phyloP scores from a whole-genome alignment of 768 basidiomycete genomes.

The Trametes cubensis region DNA sequence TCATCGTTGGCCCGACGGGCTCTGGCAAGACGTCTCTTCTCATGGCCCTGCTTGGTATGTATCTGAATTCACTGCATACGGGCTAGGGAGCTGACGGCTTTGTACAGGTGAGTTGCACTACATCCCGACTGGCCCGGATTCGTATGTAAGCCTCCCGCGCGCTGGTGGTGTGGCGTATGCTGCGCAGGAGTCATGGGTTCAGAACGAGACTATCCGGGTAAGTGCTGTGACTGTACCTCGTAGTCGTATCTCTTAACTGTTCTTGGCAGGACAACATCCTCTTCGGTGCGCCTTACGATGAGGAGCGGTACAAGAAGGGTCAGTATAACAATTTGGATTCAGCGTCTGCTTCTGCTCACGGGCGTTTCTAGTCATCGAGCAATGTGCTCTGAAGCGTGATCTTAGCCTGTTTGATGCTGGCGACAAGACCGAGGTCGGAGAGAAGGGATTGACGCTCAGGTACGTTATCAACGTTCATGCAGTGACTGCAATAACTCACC shows the following conservation, averaged over 20 bases:
- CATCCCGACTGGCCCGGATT: constrained; percentile 50
- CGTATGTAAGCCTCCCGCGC: constrained; percentile 75
- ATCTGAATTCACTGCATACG: background rate
- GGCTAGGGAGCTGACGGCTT: background rate
- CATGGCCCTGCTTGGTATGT: constrained; percentile 58
- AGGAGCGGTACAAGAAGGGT: constrained; percentile 48
- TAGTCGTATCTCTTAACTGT: background rate
- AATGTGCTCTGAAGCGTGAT: constrained; percentile 40
- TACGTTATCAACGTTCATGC: background rate
- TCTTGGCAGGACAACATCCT: constrained; percentile 50
- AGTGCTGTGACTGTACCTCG: background rate
- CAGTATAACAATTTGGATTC: background rate
- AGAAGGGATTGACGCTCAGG: constrained; percentile 45
- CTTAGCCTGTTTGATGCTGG: constrained; percentile 39
- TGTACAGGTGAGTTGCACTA: constrained; percentile 55
- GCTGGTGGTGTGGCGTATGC: constrained; percentile 74
- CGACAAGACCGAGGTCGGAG: constrained; percentile 43
- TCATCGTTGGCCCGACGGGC: constrained; percentile 61
- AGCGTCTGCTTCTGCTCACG: background rate
- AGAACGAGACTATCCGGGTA: constrained; percentile 75
- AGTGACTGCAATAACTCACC: background rate
- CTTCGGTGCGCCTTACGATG: constrained; percentile 51
- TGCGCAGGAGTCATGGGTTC: constrained; percentile 85
- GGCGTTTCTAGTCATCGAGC: constrained; percentile 35
- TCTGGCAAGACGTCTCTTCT: constrained; percentile 65